These are phyloP conservation scores for Trichothecium sympodiale DNA, from an alignment of 2,329 filamentous ascomycete species.

Conservation along the genomic window DNA sequence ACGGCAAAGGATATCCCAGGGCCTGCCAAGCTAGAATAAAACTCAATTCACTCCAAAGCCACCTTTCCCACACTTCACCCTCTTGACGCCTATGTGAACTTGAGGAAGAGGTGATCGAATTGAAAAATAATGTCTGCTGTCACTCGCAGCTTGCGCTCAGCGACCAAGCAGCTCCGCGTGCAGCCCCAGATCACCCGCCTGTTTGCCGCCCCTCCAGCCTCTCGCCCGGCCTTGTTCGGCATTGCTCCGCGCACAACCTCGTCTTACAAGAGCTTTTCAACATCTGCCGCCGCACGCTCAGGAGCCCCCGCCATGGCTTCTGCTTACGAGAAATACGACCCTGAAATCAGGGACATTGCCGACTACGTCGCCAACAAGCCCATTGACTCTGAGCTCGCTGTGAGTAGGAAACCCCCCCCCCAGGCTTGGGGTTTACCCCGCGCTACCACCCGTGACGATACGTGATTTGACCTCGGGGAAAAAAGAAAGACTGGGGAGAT, in stretches of 20 bases:
- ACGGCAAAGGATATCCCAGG: constrained; percentile 6
- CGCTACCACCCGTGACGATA: not conserved
- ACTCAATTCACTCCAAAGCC: not conserved
- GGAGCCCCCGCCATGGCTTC: constrained; percentile 39
- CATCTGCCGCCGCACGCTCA: constrained; percentile 34
- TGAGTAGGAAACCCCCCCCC: constrained; percentile 36
- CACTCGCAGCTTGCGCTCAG: constrained; percentile 42
- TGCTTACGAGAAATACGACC: constrained; percentile 60
- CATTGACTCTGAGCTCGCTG: constrained; percentile 84
- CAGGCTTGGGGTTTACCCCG: constrained; percentile 2
- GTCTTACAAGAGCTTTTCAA: constrained; percentile 34
- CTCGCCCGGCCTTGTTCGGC: constrained; percentile 18
- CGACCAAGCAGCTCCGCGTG: constrained; percentile 41
- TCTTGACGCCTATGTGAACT: not conserved
- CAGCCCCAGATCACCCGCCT: constrained; percentile 20
- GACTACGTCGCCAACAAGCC: constrained; percentile 88
- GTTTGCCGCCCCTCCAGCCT: constrained; percentile 21
- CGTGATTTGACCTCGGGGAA: not conserved
- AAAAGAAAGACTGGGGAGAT: no score
- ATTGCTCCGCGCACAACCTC: constrained; percentile 20
- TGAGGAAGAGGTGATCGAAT: not conserved
- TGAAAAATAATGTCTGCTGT: constrained; percentile 38
- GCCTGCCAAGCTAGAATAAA: not conserved
- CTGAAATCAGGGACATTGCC: constrained; percentile 91
- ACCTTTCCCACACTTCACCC: constrained; percentile 1